Evolutionary conservation across 306 rosid species (phyloP).

Genomic region (Carpinus fangiana): DNA sequence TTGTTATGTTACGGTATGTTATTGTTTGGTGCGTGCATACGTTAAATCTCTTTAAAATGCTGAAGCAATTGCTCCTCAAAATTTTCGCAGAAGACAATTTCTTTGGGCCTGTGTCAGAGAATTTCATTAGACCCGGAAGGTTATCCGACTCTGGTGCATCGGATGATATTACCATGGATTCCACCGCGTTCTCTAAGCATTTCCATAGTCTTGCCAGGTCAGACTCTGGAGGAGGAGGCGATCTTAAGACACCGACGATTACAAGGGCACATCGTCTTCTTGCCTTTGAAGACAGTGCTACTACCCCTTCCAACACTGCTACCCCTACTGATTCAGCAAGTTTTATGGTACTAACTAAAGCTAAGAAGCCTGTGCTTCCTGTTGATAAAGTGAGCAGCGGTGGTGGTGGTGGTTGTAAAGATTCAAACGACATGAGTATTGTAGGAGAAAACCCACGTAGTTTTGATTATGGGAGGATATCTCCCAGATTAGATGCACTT

Average conservation of each 20-base stretch:
- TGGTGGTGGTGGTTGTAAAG: conserved; percentile 39
- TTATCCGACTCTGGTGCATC: conserved; percentile 71
- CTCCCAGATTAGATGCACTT: conserved; percentile 65
- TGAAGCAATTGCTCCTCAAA: conserved; percentile 5
- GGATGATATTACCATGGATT: conserved; percentile 77
- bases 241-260: conserved; percentile 71
- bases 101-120: conserved; percentile 76
- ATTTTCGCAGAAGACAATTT: conserved; percentile 65
- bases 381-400: conserved; percentile 21
- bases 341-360: conserved; percentile 62
- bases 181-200: conserved; percentile 89
- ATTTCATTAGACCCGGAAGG: conserved; percentile 72
- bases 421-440: conserved; percentile 79
- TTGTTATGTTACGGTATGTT: not conserved
- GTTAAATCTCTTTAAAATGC: not conserved
- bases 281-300: conserved; percentile 45
- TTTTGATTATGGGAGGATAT: conserved; percentile 53
- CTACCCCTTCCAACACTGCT: conserved; percentile 43
- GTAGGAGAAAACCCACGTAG: conserved; percentile 48
- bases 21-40: not conserved
- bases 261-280: conserved; percentile 18
- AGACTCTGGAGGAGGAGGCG: conserved; percentile 60
- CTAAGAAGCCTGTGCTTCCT: conserved; percentile 35
- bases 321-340: conserved; percentile 47
- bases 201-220: conserved; percentile 84